Evolutionary conservation across 306 rosid species (phyloP), one percentile per base, ranked within the genome.

Genomic region (Sicyos baderoa): DNA sequence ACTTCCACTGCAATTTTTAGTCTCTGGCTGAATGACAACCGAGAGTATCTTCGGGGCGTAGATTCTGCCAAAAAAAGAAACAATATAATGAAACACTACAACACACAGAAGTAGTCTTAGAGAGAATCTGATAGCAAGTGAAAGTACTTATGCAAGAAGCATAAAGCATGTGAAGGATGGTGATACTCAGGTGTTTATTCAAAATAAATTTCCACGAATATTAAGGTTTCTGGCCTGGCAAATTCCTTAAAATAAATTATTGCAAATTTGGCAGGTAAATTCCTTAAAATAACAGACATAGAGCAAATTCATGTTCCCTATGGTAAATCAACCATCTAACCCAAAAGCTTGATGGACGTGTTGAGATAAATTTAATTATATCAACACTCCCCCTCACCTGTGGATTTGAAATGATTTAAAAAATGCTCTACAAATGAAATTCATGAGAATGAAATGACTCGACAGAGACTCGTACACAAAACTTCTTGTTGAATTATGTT

Each of bases 21-120:
- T 86, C 97, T 82, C 71, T 86, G 96, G 70, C 79, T 74, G 88
- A 93, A 93, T 29, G 93, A 86, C 68, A 93, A 80, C 55, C 86
- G 93, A 6, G 94, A 88, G 83, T 93, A 68, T 77, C 97, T 81
- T 74, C 98, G 78, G 55, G 98, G 98, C 47, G 98, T 93, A 57
- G 87, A 76, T 85, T 93, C 98, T 93, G 95, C 73, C 48, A 54
- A 80, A 82, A 29, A 66, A 44, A 8, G 13, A 65, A 12, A 65
- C 5, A 40, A 63, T 10, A 40, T 16, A 56, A 72, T 50, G 54
- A 54, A 78, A 69, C 50, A 72, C 68, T 76, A 54, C 74, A 66
- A 78, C 71, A 61, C 56, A 59, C 77, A 21, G 35, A 60, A 68
- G 60, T 71, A 70, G 48, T 66, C 52, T 61, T 61, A 42, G 54